Evolutionary conservation across 2,329 filamentous ascomycete species (phyloP).

Genomic region (Epichloe elymi): DNA sequence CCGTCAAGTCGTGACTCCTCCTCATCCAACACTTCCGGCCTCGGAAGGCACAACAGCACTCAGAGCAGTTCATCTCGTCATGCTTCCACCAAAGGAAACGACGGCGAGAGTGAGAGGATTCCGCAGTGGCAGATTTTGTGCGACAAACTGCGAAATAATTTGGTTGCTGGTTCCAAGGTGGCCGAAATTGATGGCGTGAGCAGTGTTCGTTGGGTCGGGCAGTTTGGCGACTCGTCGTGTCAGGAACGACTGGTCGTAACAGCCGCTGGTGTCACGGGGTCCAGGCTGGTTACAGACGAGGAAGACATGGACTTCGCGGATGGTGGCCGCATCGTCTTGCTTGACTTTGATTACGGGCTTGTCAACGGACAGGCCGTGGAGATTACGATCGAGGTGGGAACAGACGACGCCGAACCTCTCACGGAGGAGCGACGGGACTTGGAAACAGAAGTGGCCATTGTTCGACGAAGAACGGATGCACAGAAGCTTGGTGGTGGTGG

Average conservation of each 20-base stretch:
- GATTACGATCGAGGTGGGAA: conserved; percentile 61
- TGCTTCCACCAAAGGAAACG: conserved; percentile 17
- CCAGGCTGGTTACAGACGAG: conserved; percentile 47
- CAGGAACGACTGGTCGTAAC: conserved; percentile 54
- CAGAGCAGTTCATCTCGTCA: conserved; percentile 18
- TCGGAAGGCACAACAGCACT: conserved; percentile 19
- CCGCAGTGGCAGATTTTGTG: conserved; percentile 58
- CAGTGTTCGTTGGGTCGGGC: conserved; percentile 58
- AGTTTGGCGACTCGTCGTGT: conserved; percentile 31
- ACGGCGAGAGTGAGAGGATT: conserved; percentile 24
- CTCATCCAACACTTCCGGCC: conserved; percentile 6
- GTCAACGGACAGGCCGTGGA: conserved; percentile 42
- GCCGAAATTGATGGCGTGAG: conserved; percentile 52
- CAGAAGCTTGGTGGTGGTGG: conserved; percentile 35
- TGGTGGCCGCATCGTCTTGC: conserved; percentile 56
- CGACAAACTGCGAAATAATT: conserved; percentile 55
- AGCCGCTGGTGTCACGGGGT: conserved; percentile 53
- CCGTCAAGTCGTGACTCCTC: conserved; percentile 10
- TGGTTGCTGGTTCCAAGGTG: conserved; percentile 55
- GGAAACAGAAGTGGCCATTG: conserved; percentile 66
- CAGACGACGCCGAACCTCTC: conserved; percentile 53
- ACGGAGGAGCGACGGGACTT: conserved; percentile 63
- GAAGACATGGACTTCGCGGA: conserved; percentile 67
- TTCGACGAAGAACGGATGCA: conserved; percentile 59
- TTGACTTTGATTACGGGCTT: conserved; percentile 58